Percentiles rank a stretch among this genome's conserved stretches.
phyloP scores from a whole-genome alignment of 208 protist genomes.

The Leishmania gerbilli region DNA sequence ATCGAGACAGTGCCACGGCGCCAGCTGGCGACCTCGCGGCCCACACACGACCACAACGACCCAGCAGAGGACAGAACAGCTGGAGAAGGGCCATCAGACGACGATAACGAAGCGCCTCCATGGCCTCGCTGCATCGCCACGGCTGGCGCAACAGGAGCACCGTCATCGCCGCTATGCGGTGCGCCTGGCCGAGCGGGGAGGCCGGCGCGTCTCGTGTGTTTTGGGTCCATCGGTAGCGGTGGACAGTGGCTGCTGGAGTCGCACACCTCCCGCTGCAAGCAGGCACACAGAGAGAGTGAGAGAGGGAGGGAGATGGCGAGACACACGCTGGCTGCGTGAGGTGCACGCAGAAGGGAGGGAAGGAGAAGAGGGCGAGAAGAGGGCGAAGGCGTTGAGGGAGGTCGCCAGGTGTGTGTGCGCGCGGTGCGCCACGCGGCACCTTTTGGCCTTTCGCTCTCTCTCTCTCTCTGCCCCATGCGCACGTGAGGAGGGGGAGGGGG shows the following conservation, averaged over 20 bases:
- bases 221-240: background rate
- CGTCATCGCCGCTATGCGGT: background rate
- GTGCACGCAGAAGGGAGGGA: background rate
- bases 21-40: conserved; percentile 21
- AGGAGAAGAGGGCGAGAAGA: background rate
- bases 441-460: background rate
- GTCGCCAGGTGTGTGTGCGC: background rate
- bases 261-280: background rate
- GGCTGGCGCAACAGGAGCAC: background rate
- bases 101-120: background rate
- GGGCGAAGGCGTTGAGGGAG: background rate
- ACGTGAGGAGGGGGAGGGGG: background rate
- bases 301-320: too few species aligned
- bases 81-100: background rate
- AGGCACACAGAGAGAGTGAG: background rate
- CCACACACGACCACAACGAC: conserved; percentile 14
- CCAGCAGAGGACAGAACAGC: background rate
- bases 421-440: background rate
- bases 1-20: conserved; percentile 38
- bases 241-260: too few species aligned
- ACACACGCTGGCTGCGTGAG: background rate
- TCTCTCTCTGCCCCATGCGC: background rate
- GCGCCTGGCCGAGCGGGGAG: background rate
- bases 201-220: background rate
- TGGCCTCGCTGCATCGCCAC: background rate